phyloP scores from a whole-genome alignment of 202 grass and related monocot genomes.

The Zoysia matrella region DNA sequence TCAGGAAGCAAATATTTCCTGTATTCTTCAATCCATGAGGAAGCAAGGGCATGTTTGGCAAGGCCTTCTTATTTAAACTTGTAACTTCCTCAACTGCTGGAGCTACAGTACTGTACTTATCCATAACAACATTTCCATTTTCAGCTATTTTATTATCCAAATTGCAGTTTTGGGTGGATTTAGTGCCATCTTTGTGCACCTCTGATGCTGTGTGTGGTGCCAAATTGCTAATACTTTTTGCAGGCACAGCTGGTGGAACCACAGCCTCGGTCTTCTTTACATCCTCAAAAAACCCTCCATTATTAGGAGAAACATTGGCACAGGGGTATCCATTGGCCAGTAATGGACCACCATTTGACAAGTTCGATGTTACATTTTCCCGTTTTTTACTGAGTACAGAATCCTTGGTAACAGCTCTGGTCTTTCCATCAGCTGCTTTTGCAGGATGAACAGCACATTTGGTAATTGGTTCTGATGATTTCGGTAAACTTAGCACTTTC shows the following conservation, averaged over 20 bases:
- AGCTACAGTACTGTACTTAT: slow-evolving; percentile 39
- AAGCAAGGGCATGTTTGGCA: slow-evolving; percentile 54
- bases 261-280: slow-evolving; percentile 25
- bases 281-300: slow-evolving; percentile 33
- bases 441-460: slow-evolving; percentile 43
- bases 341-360: slow-evolving; percentile 44
- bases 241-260: slow-evolving; percentile 37
- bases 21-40: slow-evolving; percentile 90
- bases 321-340: slow-evolving; percentile 58
- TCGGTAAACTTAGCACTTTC: slow-evolving; percentile 51
- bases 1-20: slow-evolving; percentile 94
- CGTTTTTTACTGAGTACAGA: slow-evolving; percentile 31
- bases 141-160: slow-evolving; percentile 43
- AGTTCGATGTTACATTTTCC: slow-evolving; percentile 32
- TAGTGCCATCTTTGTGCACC: slow-evolving; percentile 34
- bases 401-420: slow-evolving; percentile 35
- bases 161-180: slow-evolving; percentile 32
- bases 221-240: slow-evolving; percentile 34
- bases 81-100: slow-evolving; percentile 40
- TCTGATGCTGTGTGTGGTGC: slow-evolving; percentile 17
- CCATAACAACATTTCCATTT: slow-evolving; percentile 44
- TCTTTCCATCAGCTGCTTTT: slow-evolving; percentile 41
- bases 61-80: slow-evolving; percentile 48
- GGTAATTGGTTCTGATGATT: slow-evolving; percentile 33
- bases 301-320: slow-evolving; percentile 37